Evolutionary conservation across 2,329 filamentous ascomycete species (phyloP), one percentile per base, ranked within the genome.

Genomic region (Biscogniauxia marginata): DNA sequence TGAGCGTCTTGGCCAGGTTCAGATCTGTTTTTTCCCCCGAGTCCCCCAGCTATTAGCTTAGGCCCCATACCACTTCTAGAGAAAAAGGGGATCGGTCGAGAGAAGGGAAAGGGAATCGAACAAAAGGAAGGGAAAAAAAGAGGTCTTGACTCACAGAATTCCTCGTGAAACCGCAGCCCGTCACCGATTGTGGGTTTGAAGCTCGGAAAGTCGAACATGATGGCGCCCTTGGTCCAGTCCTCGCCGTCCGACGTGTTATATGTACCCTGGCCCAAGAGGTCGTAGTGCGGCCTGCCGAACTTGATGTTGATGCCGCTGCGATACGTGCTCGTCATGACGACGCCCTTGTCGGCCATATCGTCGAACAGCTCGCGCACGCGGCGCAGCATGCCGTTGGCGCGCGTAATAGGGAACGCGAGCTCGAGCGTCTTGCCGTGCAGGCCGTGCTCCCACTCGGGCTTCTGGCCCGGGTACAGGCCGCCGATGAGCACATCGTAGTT

Each of bases 401-500:
- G 67, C 3, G 77, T 76, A n/a, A 81, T 69, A 4, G 79, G 79
- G 59, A 81, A 79, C 1, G 78, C 79, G 47, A 82, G 75, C 67
- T 82, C 79, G 11, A 81, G 73, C 1, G 79, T 82, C 58, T 76
- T 72, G 2, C 76, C 78, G 46, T 73, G 75, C 44, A 82, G 71
- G 22, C 71, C 74, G 49, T 77, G 74, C n/a, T 81, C 79, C 78
- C 79, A 81, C 59, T 79, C 73, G 4, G 79, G 74, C 52, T 73
- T 73, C 64, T 79, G 76, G 52, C 74, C 75, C 7, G 72, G 76
- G 63, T 81, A 81, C 18, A 81, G 65, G 0, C 79, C 79, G 16
- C 79, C 79, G 56, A 82, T 81, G 13, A 82, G 70, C 8, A 82
- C 77, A 63, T 81, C 79, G 63, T 82, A 80, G 69, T 81, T 80